Evolutionary conservation across 805 yeast species (phyloP).

Genomic region (Kurtzmaniella cleridarum): DNA sequence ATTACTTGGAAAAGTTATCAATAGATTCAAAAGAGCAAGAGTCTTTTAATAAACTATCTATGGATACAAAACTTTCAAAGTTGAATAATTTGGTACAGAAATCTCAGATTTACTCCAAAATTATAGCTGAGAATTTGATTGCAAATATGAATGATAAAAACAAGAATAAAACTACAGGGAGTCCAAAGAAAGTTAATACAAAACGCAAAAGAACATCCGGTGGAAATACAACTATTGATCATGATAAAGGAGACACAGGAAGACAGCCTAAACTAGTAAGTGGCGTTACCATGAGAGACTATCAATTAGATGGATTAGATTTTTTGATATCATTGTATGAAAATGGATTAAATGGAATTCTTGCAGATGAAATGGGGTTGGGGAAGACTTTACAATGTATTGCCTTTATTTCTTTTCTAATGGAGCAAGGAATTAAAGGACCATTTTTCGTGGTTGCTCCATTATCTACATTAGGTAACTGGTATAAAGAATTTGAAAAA

Average conservation of each 20-base stretch:
- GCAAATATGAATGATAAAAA: constrained; percentile 27
- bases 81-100: constrained; percentile 75
- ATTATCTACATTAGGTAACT: constrained; percentile 77
- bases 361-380: constrained; percentile 97
- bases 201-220: background rate
- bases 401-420: constrained; percentile 65
- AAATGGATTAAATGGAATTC: constrained; percentile 89
- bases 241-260: constrained; percentile 11
- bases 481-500: constrained; percentile 66
- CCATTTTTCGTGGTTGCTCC: constrained; percentile 81
- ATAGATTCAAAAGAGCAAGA: background rate
- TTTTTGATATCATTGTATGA: constrained; percentile 88
- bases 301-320: constrained; percentile 85
- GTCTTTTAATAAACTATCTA: constrained; percentile 1
- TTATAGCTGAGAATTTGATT: constrained; percentile 74
- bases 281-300: constrained; percentile 63
- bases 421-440: constrained; percentile 73
- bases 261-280: constrained; percentile 28
- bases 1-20: no score
- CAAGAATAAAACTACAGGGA: constrained; percentile 6
- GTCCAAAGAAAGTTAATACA: constrained; percentile 7
- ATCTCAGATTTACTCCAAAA: constrained; percentile 81
- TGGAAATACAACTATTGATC: background rate
- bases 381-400: constrained; percentile 93
- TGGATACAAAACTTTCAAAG: constrained; percentile 11